Base-by-base conservation (phyloP, 1,139 yeast genomes). In the Hansenula lynferdii region DNA sequence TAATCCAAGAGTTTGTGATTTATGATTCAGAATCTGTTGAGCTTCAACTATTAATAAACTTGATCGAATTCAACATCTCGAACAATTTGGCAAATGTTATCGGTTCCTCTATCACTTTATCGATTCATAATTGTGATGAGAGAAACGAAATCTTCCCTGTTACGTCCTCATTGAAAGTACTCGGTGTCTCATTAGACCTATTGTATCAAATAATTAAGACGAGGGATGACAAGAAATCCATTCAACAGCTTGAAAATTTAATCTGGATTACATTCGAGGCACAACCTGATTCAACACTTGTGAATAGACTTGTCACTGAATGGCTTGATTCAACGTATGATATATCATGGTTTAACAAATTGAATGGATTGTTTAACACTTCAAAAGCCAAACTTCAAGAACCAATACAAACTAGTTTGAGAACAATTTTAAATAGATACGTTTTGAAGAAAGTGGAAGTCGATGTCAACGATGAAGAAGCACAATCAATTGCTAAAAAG, bases 241-340 rank as follows among this genome's bases (percentile, higher is more conserved):
- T 55, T 5, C 37, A 41, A 10, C 53, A 53, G 1, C 40, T 69
- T 40, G 72, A 69, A 38, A 51, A 54, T 8, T 42, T 64, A 3
- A 39, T 69, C n/a, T 72, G 77, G 77, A 52, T 67, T 17, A 57
- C 62, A 4, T 49, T 71, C 22, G 71, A 69, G 29, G 35, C 54
- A n/a, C 56, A 51, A 28, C 68, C 75, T 1, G 51, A 55, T 8
- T 55, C 58, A 9, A 21, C 29, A 9, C 37, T 43, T 8, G 35
- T 62, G 1, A 36, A 43, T 4, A 37, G 42, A 2, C 49, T 57
- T 25, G 45, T 57, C 6, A 44, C 44, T 6, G 65, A 64, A 33
- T 64, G 69, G 61, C 38, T 66, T 21, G 52, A 55, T 12, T 54
- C 62, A 15, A 57, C 61, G 5, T 54, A 53, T 36, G 56, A 54